Evolutionary conservation across 2,329 filamentous ascomycete genomes (phyloP).

Genomic region (Apiospora rasikravindrae): DNA sequence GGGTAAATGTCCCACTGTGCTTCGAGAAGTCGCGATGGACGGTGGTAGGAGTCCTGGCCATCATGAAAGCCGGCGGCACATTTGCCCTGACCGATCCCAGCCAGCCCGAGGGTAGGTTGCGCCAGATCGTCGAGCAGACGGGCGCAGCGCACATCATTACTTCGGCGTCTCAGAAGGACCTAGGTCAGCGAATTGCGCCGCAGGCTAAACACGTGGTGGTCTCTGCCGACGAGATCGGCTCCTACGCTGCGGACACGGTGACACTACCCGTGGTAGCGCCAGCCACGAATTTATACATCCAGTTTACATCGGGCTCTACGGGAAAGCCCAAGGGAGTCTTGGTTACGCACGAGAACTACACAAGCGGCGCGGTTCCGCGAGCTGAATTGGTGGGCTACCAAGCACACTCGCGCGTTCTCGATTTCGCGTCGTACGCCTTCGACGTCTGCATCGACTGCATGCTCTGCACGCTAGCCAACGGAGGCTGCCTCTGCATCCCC

Average conservation of each 20-base stretch:
- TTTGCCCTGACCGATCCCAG: constrained; percentile 31
- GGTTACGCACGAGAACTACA: constrained; percentile 22
- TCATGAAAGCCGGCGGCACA: constrained; percentile 41
- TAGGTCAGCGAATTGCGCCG: constrained; percentile 45
- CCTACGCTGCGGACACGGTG: constrained; percentile 27
- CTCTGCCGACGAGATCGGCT: constrained; percentile 34
- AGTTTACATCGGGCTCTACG: constrained; percentile 25
- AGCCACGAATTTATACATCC: constrained; percentile 49
- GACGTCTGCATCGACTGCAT: constrained; percentile 23
- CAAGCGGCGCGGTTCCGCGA: constrained; percentile 46
- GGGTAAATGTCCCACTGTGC: constrained; percentile 40
- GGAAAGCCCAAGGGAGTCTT: constrained; percentile 25
- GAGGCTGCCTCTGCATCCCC: constrained; percentile 24
- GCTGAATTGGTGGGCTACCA: constrained; percentile 52
- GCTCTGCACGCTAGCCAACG: constrained; percentile 18
- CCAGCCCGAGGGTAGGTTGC: constrained; percentile 18
- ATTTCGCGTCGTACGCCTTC: constrained; percentile 24
- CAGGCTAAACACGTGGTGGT: constrained; percentile 40
- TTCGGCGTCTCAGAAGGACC: constrained; percentile 44
- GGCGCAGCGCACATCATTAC: constrained; percentile 37
- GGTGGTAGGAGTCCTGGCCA: constrained; percentile 40
- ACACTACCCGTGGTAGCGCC: constrained; percentile 45
- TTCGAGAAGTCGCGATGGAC: constrained; percentile 44
- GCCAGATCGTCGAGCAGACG: constrained; percentile 21
- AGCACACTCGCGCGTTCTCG: constrained; percentile 47